phyloP scores from a whole-genome alignment of 1,139 yeast genomes.

The Suhomyces maxii region DNA sequence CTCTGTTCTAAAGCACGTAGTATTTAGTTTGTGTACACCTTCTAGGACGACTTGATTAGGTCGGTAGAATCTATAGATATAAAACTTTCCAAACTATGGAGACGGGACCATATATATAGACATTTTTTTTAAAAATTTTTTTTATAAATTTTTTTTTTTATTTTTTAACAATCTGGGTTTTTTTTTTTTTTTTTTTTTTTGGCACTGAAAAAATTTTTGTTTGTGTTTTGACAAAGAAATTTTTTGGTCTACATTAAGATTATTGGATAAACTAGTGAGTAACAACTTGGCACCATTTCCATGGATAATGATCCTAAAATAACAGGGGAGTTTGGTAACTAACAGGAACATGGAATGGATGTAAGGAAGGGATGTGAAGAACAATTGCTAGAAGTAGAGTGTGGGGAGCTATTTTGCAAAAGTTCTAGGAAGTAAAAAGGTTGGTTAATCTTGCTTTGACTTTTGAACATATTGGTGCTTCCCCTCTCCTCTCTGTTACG shows the following conservation, averaged over 20 bases:
- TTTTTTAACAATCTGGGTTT: constrained; percentile 1
- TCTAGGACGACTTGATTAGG: neutral
- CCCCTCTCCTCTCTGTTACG: neutral
- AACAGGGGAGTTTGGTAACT: neutral
- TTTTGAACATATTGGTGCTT: too few species aligned
- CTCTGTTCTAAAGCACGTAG: neutral
- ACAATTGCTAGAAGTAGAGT: neutral
- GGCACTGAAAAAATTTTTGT: constrained; percentile 1
- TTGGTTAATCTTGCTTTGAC: too few species aligned
- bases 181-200: constrained; percentile 4
- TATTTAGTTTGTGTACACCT: neutral
- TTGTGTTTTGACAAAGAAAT: constrained; percentile 1
- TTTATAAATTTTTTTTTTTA: constrained; percentile 5
- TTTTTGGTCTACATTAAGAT: neutral
- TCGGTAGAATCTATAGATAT: neutral
- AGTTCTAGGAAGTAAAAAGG: too few species aligned
- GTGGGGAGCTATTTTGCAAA: too few species aligned
- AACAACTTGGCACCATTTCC: neutral
- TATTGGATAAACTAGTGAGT: neutral
- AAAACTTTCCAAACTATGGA: neutral
- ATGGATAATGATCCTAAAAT: neutral
- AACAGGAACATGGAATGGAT: neutral
- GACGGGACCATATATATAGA: constrained; percentile 11
- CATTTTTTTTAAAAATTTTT: constrained; percentile 9
- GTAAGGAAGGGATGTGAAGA: neutral